Conservation (phyloP, 768 basidiomycete species). For the Macrocybe gigantea region DNA sequence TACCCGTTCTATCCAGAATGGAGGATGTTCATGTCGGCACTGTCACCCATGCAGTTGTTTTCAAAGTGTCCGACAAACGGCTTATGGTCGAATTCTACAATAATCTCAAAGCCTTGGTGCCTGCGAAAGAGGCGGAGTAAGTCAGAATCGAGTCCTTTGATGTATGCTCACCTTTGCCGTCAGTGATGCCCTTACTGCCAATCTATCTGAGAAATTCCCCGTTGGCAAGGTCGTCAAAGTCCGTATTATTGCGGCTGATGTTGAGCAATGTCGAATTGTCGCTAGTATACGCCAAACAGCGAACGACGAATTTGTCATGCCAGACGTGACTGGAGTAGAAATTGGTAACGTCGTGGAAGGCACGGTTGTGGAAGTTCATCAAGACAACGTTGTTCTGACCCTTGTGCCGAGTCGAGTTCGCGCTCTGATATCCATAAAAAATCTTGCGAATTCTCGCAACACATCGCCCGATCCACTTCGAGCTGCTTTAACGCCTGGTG, state of each 20-base stretch:
- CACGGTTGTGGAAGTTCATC: constrained; percentile 74
- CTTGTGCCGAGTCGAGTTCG: constrained; percentile 65
- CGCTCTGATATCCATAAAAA: constrained; percentile 83
- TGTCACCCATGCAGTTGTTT: constrained; percentile 77
- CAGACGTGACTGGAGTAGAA: constrained; percentile 69
- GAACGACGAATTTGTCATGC: constrained; percentile 36
- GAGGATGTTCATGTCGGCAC: constrained; percentile 67
- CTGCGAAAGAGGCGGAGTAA: constrained; percentile 77
- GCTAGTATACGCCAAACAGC: constrained; percentile 85
- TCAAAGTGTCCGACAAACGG: constrained; percentile 74
- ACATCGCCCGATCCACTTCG: constrained; percentile 64
- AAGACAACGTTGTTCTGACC: constrained; percentile 73
- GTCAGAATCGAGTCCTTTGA: constrained; percentile 7
- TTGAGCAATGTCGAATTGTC: constrained; percentile 56
- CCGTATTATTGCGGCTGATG: constrained; percentile 62
- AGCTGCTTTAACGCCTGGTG: constrained; percentile 56
- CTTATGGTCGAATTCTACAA: constrained; percentile 90
- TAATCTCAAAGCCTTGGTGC: constrained; percentile 77
- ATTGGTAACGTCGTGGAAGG: constrained; percentile 74
- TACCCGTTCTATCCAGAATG: constrained; percentile 60
- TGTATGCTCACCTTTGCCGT: constrained; percentile 2
- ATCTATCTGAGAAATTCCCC: constrained; percentile 58
- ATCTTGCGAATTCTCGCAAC: constrained; percentile 75
- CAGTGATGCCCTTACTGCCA: constrained; percentile 63
- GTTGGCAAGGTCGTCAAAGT: constrained; percentile 84